Percentiles rank a stretch among this genome's conserved stretches.
Evolutionary conservation across 495 filamentous ascomycete species (phyloP).

Genomic region (Polyplosphaeria fusca): DNA sequence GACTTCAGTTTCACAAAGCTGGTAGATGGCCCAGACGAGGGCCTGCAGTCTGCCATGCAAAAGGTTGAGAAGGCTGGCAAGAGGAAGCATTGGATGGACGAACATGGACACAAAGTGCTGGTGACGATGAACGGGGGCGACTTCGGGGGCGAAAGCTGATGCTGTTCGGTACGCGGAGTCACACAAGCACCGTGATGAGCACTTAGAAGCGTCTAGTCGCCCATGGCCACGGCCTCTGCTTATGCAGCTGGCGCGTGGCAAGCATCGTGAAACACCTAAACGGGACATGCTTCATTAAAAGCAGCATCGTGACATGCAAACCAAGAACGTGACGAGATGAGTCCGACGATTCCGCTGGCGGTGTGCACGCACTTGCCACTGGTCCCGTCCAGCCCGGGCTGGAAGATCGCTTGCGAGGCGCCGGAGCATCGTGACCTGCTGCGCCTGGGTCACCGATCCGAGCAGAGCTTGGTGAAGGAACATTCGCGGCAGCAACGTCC

Average conservation of each 20-base stretch:
- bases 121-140: conserved; percentile 22
- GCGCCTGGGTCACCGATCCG: conserved; percentile 14
- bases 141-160: not conserved
- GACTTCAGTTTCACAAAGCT: conserved; percentile 28
- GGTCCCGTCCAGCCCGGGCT: not conserved
- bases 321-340: not conserved
- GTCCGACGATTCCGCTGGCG: not conserved
- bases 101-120: conserved; percentile 17
- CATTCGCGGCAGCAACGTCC: conserved; percentile 3
- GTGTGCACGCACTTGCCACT: conserved; percentile 8
- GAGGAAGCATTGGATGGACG: conserved; percentile 55
- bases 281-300: not conserved
- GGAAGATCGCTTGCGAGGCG: not conserved
- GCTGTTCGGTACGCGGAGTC: no score
- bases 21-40: conserved; percentile 31
- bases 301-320: conserved; percentile 17
- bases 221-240: not conserved
- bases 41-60: conserved; percentile 42
- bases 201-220: not conserved
- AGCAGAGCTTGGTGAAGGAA: conserved; percentile 2
- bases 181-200: no score
- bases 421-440: conserved; percentile 17
- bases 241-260: conserved; percentile 10
- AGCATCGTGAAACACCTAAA: conserved; percentile 10
- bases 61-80: conserved; percentile 57